These are phyloP conservation scores for Cladosporium sp. DNA, from an alignment of 2,329 filamentous ascomycete genomes.

Conservation along the genomic window DNA sequence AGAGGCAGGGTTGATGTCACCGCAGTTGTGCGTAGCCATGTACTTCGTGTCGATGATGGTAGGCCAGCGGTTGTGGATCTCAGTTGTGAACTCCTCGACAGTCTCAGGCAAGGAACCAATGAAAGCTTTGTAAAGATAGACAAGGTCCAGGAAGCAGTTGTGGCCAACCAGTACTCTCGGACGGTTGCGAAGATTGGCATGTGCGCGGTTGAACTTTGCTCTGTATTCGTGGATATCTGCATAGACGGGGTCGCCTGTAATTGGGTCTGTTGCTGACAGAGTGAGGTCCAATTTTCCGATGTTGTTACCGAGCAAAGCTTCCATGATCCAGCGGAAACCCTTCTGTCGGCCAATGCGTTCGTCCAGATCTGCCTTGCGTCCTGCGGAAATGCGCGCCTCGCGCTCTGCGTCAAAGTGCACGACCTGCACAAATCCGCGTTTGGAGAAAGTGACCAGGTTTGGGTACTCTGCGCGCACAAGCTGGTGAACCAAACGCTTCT, in stretches of 20 bases:
- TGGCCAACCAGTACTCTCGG: conserved; percentile 61
- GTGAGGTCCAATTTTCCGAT: conserved; percentile 40
- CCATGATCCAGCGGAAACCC: conserved; percentile 53
- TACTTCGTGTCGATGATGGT: conserved; percentile 64
- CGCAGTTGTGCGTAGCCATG: conserved; percentile 58
- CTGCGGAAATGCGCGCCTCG: conserved; percentile 44
- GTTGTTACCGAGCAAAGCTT: conserved; percentile 45
- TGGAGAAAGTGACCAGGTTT: conserved; percentile 44
- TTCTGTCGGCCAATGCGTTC: conserved; percentile 47
- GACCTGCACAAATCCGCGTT: conserved; percentile 46
- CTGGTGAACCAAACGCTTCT: conserved; percentile 66
- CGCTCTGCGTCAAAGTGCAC: conserved; percentile 43
- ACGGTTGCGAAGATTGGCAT: conserved; percentile 45
- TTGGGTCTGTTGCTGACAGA: conserved; percentile 38
- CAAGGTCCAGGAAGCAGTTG: conserved; percentile 65
- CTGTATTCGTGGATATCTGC: conserved; percentile 39
- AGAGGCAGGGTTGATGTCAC: conserved; percentile 51
- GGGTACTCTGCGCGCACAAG: conserved; percentile 64
- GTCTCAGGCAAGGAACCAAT: conserved; percentile 57
- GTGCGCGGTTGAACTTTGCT: conserved; percentile 42
- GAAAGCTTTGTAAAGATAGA: conserved; percentile 65
- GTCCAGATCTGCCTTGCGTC: conserved; percentile 40
- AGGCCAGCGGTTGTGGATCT: conserved; percentile 57
- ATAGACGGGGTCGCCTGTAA: conserved; percentile 38
- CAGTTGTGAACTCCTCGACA: conserved; percentile 53